phyloP scores from a whole-genome alignment of 148 eudicot genomes.

The Hydrangea macrophylla region DNA sequence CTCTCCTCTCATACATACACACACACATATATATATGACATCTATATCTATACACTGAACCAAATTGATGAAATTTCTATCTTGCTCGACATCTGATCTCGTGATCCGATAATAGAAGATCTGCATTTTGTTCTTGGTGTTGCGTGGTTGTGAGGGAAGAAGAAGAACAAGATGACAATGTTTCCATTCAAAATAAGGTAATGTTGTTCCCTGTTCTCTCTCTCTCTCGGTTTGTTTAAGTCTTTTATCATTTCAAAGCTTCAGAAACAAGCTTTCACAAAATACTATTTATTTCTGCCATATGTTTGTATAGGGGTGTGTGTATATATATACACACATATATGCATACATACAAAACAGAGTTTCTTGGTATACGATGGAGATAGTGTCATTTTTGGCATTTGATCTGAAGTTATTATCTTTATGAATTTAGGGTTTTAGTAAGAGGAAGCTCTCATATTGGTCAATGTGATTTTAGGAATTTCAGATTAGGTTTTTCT shows the following conservation, averaged over 20 bases:
- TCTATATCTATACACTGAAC: background rate
- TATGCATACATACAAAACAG: no score
- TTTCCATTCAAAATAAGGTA: constrained; percentile 16
- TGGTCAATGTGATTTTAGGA: background rate
- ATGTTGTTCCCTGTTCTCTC: background rate
- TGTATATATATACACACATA: background rate
- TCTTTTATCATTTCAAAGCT: constrained; percentile 19
- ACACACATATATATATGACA: background rate
- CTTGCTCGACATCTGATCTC: background rate
- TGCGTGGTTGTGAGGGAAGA: constrained; percentile 17
- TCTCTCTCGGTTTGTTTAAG: background rate
- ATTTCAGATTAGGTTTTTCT: background rate
- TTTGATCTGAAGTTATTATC: background rate
- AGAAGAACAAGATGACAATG: constrained; percentile 25
- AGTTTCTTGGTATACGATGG: background rate
- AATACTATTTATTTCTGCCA: background rate
- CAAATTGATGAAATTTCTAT: background rate
- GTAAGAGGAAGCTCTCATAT: no score
- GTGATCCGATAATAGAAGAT: constrained; percentile 28
- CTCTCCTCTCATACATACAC: background rate
- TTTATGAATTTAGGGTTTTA: background rate
- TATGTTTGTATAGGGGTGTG: background rate
- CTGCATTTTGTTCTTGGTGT: constrained; percentile 27
- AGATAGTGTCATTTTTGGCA: background rate
- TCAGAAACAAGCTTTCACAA: constrained; percentile 18